Evolutionary conservation across 2,329 filamentous ascomycete species (phyloP).

Genomic region (Diaporthe humulicola): DNA sequence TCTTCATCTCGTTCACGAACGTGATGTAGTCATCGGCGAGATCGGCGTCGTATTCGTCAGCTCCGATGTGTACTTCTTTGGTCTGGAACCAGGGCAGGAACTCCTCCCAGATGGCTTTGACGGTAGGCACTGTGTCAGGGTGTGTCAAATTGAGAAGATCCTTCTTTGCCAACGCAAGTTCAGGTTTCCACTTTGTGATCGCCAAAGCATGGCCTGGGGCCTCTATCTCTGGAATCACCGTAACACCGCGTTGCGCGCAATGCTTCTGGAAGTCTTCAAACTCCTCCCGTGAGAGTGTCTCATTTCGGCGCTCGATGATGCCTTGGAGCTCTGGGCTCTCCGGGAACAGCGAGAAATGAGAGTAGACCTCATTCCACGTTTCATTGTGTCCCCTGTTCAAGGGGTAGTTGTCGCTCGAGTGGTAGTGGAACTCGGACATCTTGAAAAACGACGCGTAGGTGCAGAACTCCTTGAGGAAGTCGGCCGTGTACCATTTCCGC

Average conservation of each 20-base stretch:
- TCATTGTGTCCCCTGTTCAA: conserved; percentile 60
- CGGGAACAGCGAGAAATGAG: conserved; percentile 57
- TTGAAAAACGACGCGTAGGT: conserved; percentile 31
- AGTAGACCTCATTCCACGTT: conserved; percentile 60
- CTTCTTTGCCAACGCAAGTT: conserved; percentile 31
- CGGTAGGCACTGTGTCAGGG: conserved; percentile 64
- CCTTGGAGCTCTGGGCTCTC: conserved; percentile 43
- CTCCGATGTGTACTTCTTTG: conserved; percentile 68
- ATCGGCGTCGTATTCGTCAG: conserved; percentile 64
- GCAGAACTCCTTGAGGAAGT: conserved; percentile 25
- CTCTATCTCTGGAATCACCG: conserved; percentile 29
- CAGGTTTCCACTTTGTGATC: conserved; percentile 29
- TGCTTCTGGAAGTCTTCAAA: conserved; percentile 28
- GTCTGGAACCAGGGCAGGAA: conserved; percentile 68
- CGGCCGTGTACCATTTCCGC: conserved; percentile 25
- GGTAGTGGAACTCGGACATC: conserved; percentile 60
- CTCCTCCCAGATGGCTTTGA: conserved; percentile 64
- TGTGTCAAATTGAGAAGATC: conserved; percentile 48
- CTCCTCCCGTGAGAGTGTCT: conserved; percentile 17
- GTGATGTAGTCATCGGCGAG: conserved; percentile 63
- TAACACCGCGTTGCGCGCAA: conserved; percentile 19
- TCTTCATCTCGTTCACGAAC: conserved; percentile 59
- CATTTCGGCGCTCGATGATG: conserved; percentile 15
- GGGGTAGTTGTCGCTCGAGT: conserved; percentile 63
- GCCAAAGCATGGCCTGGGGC: conserved; percentile 26